Evolutionary conservation across 169 alveolate species (phyloP), one percentile per base, ranked within the genome.

Genomic region (Cryptosporidium ryanae): DNA sequence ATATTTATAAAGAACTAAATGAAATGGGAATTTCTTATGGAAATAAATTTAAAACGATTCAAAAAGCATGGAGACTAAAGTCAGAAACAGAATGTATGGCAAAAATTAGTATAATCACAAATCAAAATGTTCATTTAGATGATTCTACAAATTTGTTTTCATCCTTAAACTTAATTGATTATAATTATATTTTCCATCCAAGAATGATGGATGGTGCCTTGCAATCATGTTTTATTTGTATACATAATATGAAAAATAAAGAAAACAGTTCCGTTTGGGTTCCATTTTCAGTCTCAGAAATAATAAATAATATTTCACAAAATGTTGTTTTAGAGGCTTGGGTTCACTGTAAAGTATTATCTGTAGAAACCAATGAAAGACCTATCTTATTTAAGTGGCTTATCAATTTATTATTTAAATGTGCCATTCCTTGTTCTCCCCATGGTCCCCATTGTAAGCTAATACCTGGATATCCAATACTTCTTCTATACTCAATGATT

Each of bases 1-100:
- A 46, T 64, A 64, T 84, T 55, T 92, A 92, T 76, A 91, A 64
- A 32, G 13, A 52, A 31, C 64, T 92, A 23, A 50, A 55, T 43
- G 93, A 91, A 43, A 38, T 84, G 23, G 95, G 95, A 34, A 83
- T 92, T 15, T 82, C 89, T 55, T 92, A 92, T 59, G 95, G 95
- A 10, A 82, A 76, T 1, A 90, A 90, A 50, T 92, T 92, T 81
- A 91, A 92, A 50, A 87, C 95, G 6, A 87, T 92, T 55, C 18
- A 38, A 44, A 76, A 27, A 15, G 87, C 87, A 13, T 76, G 87
- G 87, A 76, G 18, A 3, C 17, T 76, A 7, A 43, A 76, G 23
- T 32, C 44, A 59, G 71, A 38, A 76, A 76, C 57, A 17, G 87
- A 76, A 27, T 59, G 54, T 76, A 15, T 76, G 43, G 38, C 76